These are phyloP conservation scores for sunflower (Helianthus annuus) DNA, from an alignment of 129 eudicot species.

Conservation along the genomic window DNA sequence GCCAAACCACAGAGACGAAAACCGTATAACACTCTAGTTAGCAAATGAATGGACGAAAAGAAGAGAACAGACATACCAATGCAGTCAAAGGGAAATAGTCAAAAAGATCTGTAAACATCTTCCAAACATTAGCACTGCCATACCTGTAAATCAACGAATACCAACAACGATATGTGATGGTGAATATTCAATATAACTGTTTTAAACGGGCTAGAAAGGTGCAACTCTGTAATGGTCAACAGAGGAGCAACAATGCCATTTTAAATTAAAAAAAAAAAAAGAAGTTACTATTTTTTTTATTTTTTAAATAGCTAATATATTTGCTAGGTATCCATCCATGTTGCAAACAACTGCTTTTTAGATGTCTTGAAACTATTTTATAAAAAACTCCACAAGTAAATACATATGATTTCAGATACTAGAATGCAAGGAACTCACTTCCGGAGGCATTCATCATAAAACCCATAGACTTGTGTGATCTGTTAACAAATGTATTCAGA, in stretches of 20 bases:
- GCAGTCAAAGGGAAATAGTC: conserved; percentile 68
- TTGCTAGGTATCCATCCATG: conserved; percentile 1
- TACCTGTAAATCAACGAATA: conserved; percentile 38
- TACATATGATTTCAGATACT: neutral
- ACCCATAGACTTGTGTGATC: conserved; percentile 89
- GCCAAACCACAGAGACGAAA: too few species aligned
- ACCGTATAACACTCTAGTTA: too few species aligned
- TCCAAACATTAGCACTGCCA: conserved; percentile 71
- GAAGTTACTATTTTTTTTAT: neutral
- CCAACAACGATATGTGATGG: conserved; percentile 3
- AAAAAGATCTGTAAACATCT: conserved; percentile 65
- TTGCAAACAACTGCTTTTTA: neutral
- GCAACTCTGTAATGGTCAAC: neutral
- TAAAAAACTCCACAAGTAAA: neutral
- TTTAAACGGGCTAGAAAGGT: neutral
- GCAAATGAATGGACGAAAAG: too few species aligned
- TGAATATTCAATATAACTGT: neutral
- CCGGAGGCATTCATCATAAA: conserved; percentile 85
- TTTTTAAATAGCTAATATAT: neutral
- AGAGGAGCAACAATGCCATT: neutral
- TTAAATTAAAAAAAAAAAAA: neutral
- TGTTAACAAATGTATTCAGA: conserved; percentile 34
- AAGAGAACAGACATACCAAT: conserved; percentile 42
- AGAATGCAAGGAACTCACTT: conserved; percentile 56
- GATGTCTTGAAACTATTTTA: neutral